These are phyloP conservation scores for Zizania palustris DNA, from an alignment of 202 grass and related monocot genomes.

Conservation along the genomic window DNA sequence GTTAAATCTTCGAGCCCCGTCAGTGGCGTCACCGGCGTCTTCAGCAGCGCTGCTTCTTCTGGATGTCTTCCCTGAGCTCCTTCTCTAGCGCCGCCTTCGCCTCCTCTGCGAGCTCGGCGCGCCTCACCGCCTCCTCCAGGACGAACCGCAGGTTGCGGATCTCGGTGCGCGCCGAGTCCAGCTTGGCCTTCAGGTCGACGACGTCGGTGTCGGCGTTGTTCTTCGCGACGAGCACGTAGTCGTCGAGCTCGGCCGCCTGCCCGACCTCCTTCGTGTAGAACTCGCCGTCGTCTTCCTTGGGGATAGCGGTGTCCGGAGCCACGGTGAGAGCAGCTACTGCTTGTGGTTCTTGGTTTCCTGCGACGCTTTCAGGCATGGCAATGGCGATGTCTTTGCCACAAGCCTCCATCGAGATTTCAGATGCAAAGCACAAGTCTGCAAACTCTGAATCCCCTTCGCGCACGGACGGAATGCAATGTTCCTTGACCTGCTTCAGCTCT, in stretches of 20 bases:
- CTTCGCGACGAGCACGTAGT: conserved; percentile 38
- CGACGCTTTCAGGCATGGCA: not conserved
- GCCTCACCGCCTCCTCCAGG: conserved; percentile 51
- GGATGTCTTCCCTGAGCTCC: conserved; percentile 49
- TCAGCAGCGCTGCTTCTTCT: conserved; percentile 13
- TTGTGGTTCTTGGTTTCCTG: not conserved
- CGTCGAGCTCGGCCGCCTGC: not conserved
- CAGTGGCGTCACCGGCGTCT: conserved; percentile 1
- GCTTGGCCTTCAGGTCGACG: conserved; percentile 28
- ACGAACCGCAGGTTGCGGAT: conserved; percentile 58
- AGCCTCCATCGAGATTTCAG: not conserved
- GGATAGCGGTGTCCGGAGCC: not conserved
- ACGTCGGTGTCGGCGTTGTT: conserved; percentile 11
- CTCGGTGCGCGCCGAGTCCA: conserved; percentile 42
- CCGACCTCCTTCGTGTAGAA: conserved; percentile 36
- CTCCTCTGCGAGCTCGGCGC: conserved; percentile 61
- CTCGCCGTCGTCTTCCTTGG: conserved; percentile 10
- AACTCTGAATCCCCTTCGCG: not conserved
- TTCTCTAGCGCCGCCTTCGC: conserved; percentile 59
- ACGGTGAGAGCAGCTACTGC: not conserved
- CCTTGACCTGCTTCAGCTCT: conserved; percentile 42
- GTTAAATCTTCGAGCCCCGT: not conserved
- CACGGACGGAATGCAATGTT: not conserved
- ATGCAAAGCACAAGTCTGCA: not conserved
- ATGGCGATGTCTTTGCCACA: not conserved